These are phyloP conservation scores for Cladosporium cucumerinum DNA, from an alignment of 2,329 filamentous ascomycete species.

Conservation along the genomic window DNA sequence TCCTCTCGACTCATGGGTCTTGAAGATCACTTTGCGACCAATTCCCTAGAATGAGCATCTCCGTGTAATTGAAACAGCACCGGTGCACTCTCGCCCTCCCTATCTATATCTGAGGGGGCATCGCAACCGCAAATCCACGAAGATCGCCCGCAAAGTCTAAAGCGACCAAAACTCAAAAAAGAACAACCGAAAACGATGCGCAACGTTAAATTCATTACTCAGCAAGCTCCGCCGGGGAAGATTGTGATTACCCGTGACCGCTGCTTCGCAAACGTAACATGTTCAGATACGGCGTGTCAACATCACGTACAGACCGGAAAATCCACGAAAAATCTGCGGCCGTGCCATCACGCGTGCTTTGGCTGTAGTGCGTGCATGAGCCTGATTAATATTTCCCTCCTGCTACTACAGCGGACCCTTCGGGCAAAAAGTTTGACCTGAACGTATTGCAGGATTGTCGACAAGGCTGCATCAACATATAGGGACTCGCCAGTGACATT, in stretches of 20 bases:
- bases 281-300: not conserved
- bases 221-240: slow-evolving; percentile 1
- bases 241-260: not conserved
- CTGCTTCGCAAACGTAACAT: not conserved
- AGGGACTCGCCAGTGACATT: not conserved
- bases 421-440: not conserved
- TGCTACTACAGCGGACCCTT: not conserved
- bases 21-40: not conserved
- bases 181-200: not conserved
- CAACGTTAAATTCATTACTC: slow-evolving; percentile 11
- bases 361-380: not conserved
- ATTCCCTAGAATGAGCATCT: not conserved
- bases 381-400: not conserved
- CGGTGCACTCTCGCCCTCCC: slow-evolving; percentile 1
- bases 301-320: not conserved
- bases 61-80: not conserved
- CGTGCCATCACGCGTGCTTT: not conserved
- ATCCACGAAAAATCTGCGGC: not conserved
- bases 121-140: slow-evolving; percentile 1
- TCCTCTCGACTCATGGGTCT: not conserved
- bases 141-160: slow-evolving; percentile 3
- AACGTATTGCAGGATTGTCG: not conserved
- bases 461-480: not conserved
- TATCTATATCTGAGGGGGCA: not conserved
- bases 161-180: not conserved